A percentile compares a stretch with the other conserved stretches of the same genome.
Conservation (phyloP, 176 grass and related monocot genomes). For the Juncus inflexus region DNA sequence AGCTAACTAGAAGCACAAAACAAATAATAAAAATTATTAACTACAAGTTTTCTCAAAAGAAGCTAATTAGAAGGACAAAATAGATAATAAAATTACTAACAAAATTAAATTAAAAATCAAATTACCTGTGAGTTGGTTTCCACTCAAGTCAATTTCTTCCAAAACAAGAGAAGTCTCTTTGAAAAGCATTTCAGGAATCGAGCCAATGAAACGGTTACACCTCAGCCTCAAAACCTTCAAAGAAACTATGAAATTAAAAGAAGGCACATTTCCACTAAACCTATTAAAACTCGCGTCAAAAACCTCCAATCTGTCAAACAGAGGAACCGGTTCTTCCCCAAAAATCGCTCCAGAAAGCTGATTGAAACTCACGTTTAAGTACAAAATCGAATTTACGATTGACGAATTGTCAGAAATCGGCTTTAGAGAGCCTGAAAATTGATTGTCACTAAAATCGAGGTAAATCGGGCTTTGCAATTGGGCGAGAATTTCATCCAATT, state of each 20-base stretch:
- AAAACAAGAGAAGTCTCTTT: conserved; percentile 78
- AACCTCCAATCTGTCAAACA: conserved; percentile 76
- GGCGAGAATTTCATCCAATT: conserved; percentile 52
- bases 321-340: conserved; percentile 51
- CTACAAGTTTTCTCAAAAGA: no score
- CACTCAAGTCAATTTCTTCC: conserved; percentile 77
- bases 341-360: conserved; percentile 62
- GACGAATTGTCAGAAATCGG: conserved; percentile 64
- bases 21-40: no score
- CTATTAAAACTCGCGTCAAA: conserved; percentile 87
- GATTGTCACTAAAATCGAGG: conserved; percentile 82
- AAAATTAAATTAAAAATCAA: no score
- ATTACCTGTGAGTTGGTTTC: conserved; percentile 82
- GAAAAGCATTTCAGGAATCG: conserved; percentile 74
- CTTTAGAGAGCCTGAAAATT: conserved; percentile 52
- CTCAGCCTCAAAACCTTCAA: conserved; percentile 66
- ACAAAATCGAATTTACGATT: conserved; percentile 41
- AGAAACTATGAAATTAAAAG: conserved; percentile 77
- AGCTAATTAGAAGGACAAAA: no score
- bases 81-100: no score
- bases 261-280: conserved; percentile 63
- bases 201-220: conserved; percentile 69
- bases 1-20: no score
- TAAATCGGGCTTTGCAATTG: conserved; percentile 49
- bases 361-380: conserved; percentile 83